These are phyloP conservation scores for Epichloe festucae DNA, from an alignment of 2,329 filamentous ascomycete genomes.

Conservation along the genomic window DNA sequence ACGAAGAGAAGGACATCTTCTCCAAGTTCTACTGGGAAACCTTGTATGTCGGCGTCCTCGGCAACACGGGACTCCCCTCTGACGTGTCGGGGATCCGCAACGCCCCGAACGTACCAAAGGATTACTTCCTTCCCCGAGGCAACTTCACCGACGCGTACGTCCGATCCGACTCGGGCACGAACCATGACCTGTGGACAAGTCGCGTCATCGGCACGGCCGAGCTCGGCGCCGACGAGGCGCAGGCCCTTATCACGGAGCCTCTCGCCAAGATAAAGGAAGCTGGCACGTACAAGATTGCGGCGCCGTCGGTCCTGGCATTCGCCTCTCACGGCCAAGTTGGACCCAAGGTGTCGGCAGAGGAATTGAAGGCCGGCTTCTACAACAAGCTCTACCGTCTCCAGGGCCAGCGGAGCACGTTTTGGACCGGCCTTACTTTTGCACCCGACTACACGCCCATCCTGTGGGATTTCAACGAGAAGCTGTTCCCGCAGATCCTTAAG, in stretches of 20 bases:
- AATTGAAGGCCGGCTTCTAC: background rate
- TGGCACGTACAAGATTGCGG: background rate
- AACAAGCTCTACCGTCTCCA: background rate
- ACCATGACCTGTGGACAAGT: background rate
- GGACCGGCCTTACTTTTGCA: too few relatives aligned
- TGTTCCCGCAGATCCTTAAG: too few relatives aligned
- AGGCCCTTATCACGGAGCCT: background rate
- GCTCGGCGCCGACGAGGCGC: background rate
- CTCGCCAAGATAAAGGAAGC: background rate
- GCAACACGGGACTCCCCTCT: constrained; percentile 7
- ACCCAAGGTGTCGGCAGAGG: background rate
- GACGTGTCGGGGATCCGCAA: background rate
- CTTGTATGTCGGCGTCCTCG: constrained; percentile 12
- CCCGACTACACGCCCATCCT: too few relatives aligned
- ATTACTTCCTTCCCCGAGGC: background rate
- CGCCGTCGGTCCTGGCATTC: background rate
- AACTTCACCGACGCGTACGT: background rate
- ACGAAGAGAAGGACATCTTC: constrained; percentile 13
- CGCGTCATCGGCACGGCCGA: background rate
- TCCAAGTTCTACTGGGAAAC: constrained; percentile 13
- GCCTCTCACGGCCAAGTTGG: background rate
- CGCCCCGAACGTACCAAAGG: background rate
- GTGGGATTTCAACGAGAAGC: too few relatives aligned
- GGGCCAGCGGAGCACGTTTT: too few relatives aligned
- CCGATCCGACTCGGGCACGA: background rate